Base-by-base conservation (phyloP, 1,139 yeast species). In the Suhomyces chickasaworum region DNA sequence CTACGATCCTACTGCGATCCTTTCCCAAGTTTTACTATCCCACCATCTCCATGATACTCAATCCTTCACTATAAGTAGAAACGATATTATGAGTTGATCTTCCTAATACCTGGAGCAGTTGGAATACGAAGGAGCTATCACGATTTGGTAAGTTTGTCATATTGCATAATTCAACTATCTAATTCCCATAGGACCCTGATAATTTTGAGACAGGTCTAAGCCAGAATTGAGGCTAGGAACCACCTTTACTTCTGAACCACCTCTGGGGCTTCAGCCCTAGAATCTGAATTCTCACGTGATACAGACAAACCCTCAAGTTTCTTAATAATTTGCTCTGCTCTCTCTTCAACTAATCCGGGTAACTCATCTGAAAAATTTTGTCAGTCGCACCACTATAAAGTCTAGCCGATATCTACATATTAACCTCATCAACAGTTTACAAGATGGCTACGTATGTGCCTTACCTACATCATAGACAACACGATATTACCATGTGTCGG, bases 391-490 rank as follows among this genome's bases (percentile, higher is more conserved):
- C 29, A 37, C 31, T 47, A 47, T 45, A 50, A 48, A 36, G 21
- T 5, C 21, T 4, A 15, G 9, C 18, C 27, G 10, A 21, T 36
- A 31, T 21, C 43, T 44, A 7, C 9, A 27, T 41, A 38, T 31
- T 38, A 37, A 31, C 39, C 23, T 29, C 32, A 29, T 29, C 32
- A 29, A 43, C 50, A 50, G 41, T 44, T 45, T 46, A 44, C 54
- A 55, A 48, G 42, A 55, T 55, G 59, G 59, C 59, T 55, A 53
- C 59, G 59, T 55, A 55, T 48, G 59, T 54, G 50, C 44, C 46
- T 17, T 21, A 20, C 23, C 23, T 29, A 34, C 45, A 43, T 41
- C 48, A 42, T 21, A 25, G 51, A 45, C 46, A 40, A 45, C 43
- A 42, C 44, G 35, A 47, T 38, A 39, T 31, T 37, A 31, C 16